Conservation (phyloP, 2,329 filamentous ascomycete species). For the Verticillium nonalfalfae region DNA sequence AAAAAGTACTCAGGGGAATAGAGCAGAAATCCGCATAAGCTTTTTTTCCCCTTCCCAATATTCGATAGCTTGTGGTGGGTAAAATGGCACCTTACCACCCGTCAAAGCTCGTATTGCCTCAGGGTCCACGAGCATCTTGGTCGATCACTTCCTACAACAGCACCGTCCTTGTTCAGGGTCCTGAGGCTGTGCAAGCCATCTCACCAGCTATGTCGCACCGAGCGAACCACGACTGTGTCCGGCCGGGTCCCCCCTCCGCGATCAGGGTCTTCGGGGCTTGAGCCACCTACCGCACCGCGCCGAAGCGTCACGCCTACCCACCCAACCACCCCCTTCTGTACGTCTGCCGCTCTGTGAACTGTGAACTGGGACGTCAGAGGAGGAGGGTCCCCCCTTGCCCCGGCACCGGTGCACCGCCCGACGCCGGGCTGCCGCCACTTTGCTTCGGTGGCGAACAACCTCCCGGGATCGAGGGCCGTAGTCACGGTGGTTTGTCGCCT, state of each 20-base stretch:
- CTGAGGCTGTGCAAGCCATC: not conserved
- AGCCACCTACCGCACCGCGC: not conserved
- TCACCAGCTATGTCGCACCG: not conserved
- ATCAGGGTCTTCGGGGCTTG: not conserved
- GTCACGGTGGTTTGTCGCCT: not conserved
- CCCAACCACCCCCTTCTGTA: too few species aligned
- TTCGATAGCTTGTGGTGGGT: not conserved
- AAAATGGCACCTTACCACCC: not conserved
- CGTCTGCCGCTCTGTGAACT: too few species aligned
- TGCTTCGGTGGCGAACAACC: not conserved
- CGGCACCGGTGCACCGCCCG: not conserved
- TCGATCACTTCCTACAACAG: not conserved
- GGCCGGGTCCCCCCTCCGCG: not conserved
- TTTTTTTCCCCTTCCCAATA: not conserved
- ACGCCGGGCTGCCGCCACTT: not conserved
- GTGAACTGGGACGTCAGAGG: too few species aligned
- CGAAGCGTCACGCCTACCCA: not conserved
- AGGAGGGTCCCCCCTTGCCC: not conserved
- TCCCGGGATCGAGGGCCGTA: not conserved
- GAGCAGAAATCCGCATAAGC: not conserved
- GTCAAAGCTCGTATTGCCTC: not conserved
- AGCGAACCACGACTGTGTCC: not conserved
- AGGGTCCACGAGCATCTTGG: not conserved
- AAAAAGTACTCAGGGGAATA: not conserved
- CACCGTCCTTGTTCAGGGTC: not conserved